Base-by-base conservation (phyloP, 108 stramenopile species). In the Cyclostephanos tholiformis region DNA sequence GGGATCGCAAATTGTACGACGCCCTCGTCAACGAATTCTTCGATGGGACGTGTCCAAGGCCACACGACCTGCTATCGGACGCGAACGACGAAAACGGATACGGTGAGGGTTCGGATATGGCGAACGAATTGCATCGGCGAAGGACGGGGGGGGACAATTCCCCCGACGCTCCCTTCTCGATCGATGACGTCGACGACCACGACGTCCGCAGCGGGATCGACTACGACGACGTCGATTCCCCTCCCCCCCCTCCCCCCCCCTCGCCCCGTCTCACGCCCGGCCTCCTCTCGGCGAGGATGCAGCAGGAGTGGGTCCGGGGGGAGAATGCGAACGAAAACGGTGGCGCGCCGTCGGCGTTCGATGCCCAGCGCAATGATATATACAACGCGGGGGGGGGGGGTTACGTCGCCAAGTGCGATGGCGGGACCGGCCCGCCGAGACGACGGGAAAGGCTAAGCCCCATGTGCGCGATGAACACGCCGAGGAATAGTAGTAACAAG, bases 1-100 rank as follows among this genome's bases (percentile, higher is more conserved):
- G 81, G 8, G 79, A 91, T 74, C 82, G 94, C 14, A 60, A 67
- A 17, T 63, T 86, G 46, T 95, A 95, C 63, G 66, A 55, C 9
- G 65, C 63, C 39, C 64, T 90, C 30, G 88, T 89, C 0, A 14
- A 71, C 19, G 85, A 89, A 30, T 82, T 89, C 68, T 87, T 92
- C 67, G 46, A 43, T 29, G 36, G 48, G 1, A 84, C 82, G 9
- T 81, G 76, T 51, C 74, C 82, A 11, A 1, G 59, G 56, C 83
- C 86, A 29, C 69, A 82, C 55, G 87, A 86, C 22, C 38, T 36
- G 5, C 22, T 36, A 13, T 35, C 63, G 29, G 63, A 83, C 39
- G 65, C 46, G 29, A 66, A 67, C 26, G 29, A 23, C 29, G 73
- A 48, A 6, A 38, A 39, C 41, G 41, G 25, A 19, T 68, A 60